Evolutionary conservation across 2,329 filamentous ascomycete species (phyloP), one percentile per base, ranked within the genome.

Genomic region (Boeremia exigua): DNA sequence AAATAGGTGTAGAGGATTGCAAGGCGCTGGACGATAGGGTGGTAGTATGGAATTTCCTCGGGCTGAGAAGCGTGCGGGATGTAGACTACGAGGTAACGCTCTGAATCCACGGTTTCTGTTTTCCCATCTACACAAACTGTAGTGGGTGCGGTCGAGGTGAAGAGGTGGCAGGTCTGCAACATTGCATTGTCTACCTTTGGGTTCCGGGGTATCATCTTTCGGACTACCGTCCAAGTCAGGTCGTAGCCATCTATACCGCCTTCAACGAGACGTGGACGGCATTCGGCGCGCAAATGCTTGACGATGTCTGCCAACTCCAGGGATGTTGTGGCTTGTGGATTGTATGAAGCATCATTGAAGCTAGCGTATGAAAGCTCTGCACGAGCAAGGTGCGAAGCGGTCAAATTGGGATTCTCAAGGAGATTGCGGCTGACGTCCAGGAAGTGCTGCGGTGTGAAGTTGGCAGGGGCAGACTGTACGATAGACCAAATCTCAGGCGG

Each of bases 161-260:
- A 91, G 59, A 93, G 84, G 51, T 91, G 83, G 73, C 92, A 96
- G 2, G 92, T 96, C 75, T 98, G 94, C 54, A 92, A 83, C 60
- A 97, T 75, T 1, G 88, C 82, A 17, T 81, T 79, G 74, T 98
- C 94, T 25, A 94, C 79, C 50, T 87, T 82, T 2, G 87, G 85
- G 73, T 96, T 96, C 46, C 94, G 83, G 3, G 94, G 94, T 42
- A 97, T 87, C 66, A 97, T 79, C 58, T 83, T 88, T 56, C 93
- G 84, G 7, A 96, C 84, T 17, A 96, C 81, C 1, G 86, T 86
- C 61, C 88, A 86, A 23, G 82, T 80, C 29, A 86, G 78, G 25
- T 67, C 61, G 56, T 77, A 82, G 4, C 69, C 73, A 23, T 69
- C 61, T 5, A 70, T 15, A 6, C 66, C 66, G 7, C 64, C 61